These are phyloP conservation scores for Backusella tarrabulga DNA, from an alignment of 192 early-diverging fungal genomes.

Conservation along the genomic window DNA sequence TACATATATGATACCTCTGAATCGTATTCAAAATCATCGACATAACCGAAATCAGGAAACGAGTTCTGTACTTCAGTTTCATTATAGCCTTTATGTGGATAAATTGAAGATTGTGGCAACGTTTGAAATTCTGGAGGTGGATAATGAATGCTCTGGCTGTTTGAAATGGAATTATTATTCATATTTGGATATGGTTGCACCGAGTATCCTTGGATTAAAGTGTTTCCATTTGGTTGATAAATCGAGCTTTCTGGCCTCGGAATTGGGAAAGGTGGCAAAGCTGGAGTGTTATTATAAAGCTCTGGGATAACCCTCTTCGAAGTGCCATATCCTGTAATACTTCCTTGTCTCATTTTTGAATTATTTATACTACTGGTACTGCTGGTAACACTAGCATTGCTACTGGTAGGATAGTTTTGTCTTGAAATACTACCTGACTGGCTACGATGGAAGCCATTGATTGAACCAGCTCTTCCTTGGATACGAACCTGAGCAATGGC, in stretches of 20 bases:
- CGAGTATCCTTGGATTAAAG: background rate
- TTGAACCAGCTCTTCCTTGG: background rate
- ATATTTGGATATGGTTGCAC: background rate
- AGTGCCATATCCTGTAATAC: background rate
- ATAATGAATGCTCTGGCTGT: background rate
- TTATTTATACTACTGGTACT: background rate
- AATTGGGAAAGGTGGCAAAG: background rate
- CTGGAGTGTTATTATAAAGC: background rate
- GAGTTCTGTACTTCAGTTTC: background rate
- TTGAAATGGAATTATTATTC: background rate
- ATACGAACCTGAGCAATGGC: background rate
- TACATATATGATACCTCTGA: constrained; percentile 2
- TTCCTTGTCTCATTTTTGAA: background rate
- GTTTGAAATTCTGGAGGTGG: background rate
- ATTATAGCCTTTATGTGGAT: background rate
- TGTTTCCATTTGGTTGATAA: background rate
- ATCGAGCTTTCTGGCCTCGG: background rate
- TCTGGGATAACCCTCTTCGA: background rate
- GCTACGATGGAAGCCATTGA: background rate
- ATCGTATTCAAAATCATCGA: background rate
- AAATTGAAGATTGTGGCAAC: background rate
- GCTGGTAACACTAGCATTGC: background rate
- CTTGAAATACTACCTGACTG: background rate
- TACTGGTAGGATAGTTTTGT: background rate
- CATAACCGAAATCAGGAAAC: background rate